phyloP scores from a whole-genome alignment of 2,329 filamentous ascomycete species.

The Diaporthe ampelina region DNA sequence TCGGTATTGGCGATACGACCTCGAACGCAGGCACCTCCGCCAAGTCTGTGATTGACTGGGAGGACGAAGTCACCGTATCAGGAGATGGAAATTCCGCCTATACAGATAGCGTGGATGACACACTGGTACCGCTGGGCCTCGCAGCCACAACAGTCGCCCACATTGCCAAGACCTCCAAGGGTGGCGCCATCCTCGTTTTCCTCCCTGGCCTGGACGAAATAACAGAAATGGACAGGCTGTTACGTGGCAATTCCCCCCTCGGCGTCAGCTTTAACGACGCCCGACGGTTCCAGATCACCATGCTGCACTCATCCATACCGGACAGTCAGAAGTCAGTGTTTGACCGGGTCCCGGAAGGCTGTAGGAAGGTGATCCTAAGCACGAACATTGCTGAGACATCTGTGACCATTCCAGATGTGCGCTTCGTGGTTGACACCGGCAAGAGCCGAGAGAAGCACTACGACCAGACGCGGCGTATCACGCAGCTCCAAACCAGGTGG shows the following conservation, averaged over 20 bases:
- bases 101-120: slow-evolving; percentile 6
- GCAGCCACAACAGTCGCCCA: slow-evolving; percentile 59
- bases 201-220: slow-evolving; percentile 54
- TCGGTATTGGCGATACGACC: background rate
- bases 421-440: slow-evolving; percentile 63
- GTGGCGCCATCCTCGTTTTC: slow-evolving; percentile 63
- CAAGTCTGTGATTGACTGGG: slow-evolving; percentile 25
- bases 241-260: slow-evolving; percentile 48
- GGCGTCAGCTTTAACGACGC: slow-evolving; percentile 57
- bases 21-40: background rate
- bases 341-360: slow-evolving; percentile 53
- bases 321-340: slow-evolving; percentile 58
- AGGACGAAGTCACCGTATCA: background rate
- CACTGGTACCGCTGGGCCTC: slow-evolving; percentile 55
- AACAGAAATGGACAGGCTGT: slow-evolving; percentile 52
- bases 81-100: background rate
- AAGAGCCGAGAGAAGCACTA: slow-evolving; percentile 54
- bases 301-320: slow-evolving; percentile 61
- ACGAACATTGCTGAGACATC: slow-evolving; percentile 67
- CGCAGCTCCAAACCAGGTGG: slow-evolving; percentile 58
- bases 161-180: slow-evolving; percentile 56
- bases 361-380: slow-evolving; percentile 62
- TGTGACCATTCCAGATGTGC: slow-evolving; percentile 65
- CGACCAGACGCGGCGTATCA: slow-evolving; percentile 55
- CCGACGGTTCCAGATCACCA: slow-evolving; percentile 56